phyloP scores from a whole-genome alignment of 2,329 filamentous ascomycete species.

The Elsinoe arachidis region DNA sequence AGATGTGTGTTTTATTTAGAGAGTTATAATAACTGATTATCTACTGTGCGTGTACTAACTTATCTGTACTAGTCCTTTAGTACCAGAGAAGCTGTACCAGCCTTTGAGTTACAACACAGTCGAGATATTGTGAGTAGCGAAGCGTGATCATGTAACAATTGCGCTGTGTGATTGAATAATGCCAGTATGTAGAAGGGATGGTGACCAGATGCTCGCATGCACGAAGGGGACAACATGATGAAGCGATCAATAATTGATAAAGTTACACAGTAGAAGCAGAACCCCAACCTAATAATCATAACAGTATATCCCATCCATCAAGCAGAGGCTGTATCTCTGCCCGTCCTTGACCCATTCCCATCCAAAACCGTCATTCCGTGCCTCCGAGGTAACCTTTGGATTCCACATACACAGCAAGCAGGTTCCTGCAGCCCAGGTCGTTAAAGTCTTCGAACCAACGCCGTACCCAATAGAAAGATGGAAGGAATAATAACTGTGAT shows the following conservation, averaged over 20 bases:
- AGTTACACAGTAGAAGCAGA: neutral
- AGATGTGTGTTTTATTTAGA: too few relatives aligned
- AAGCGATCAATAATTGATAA: neutral
- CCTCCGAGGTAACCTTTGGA: neutral
- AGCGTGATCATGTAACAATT: too few relatives aligned
- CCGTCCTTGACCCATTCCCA: neutral
- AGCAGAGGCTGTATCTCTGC: constrained; percentile 3
- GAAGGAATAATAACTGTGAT: neutral
- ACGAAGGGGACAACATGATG: neutral
- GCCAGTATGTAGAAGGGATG: too few relatives aligned
- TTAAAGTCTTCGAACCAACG: neutral
- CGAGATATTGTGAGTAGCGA: too few relatives aligned
- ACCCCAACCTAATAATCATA: neutral
- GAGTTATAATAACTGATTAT: too few relatives aligned
- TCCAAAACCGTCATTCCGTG: neutral
- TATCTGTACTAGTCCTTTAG: too few relatives aligned
- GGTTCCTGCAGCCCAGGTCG: neutral
- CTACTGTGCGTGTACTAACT: too few relatives aligned
- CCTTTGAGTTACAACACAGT: too few relatives aligned
- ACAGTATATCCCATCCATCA: neutral
- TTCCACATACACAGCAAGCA: neutral
- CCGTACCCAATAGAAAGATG: neutral
- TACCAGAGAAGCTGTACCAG: too few relatives aligned
- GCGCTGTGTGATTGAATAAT: too few relatives aligned
- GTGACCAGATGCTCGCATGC: too few relatives aligned